Base-by-base conservation (phyloP, 805 yeast species). In the Wickerhamiella kurtzmanii region DNA sequence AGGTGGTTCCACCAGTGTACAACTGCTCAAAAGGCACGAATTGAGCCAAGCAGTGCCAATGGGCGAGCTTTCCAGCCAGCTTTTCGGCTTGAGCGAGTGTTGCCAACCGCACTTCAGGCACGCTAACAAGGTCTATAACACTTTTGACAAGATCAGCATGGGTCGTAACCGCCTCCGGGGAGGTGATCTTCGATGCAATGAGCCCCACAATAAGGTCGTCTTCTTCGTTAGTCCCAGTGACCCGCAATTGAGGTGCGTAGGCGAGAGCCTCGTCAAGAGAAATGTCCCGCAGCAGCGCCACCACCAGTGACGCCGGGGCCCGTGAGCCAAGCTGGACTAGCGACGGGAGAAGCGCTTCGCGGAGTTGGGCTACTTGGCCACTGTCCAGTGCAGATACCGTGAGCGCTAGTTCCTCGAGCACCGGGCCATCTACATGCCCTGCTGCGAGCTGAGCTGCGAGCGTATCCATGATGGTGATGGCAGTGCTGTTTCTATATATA, bases 21-120 rank as follows among this genome's bases (percentile, higher is more conserved):
- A 56, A 50, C 36, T 15, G 37, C 11, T 36, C 48, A 37, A 49
- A 51, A 16, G 59, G 59, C 13, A 48, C 37, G 17, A 21, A 22
- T 2, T 21, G 42, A 13, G 38, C 41, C 11, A 41, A 39, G 11
- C 15, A 37, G 21, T 37, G 38, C 21, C 35, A 16, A 4, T 17
- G 9, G 22, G 46, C 41, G 19, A 50, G 45, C 19, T 15, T 21
- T 25, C 15, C 41, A 11, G 44, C 43, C 43, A 50, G 49, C 22
- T 28, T 35, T 37, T 45, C 49, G 21, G 48, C 13, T 20, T 18
- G n/a, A n/a, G n/a, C n/a, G n/a, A n/a, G n/a, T n/a, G n/a, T n/a
- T n/a, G n/a, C n/a, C n/a, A n/a, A n/a, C n/a, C n/a, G n/a, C n/a
- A n/a, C n/a, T n/a, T n/a, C n/a, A n/a, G n/a, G n/a, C n/a, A n/a